phyloP scores from a whole-genome alignment of 148 eudicot species.

The Hydrangea macrophylla region DNA sequence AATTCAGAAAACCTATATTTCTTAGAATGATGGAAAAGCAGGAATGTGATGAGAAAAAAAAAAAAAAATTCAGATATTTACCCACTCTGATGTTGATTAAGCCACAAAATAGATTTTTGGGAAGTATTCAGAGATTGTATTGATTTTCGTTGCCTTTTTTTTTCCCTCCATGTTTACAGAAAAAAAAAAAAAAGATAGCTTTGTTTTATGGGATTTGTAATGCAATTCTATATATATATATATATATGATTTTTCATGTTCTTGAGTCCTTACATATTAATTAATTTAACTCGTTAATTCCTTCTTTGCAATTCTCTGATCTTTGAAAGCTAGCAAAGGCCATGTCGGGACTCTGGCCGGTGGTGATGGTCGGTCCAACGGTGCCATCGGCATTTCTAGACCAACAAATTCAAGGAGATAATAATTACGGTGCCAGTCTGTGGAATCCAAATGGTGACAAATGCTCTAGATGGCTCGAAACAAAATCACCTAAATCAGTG shows the following conservation, averaged over 20 bases:
- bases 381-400: conserved; percentile 24
- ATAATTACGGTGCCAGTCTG: conserved; percentile 24
- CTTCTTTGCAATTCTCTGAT: neutral
- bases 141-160: neutral
- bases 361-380: conserved; percentile 23
- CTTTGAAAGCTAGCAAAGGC: conserved; percentile 12
- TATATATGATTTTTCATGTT: neutral
- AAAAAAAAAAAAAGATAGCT: no score
- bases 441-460: conserved; percentile 16
- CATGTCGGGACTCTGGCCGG: conserved; percentile 15
- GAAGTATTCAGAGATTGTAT: no score
- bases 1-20: no score
- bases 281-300: neutral
- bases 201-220: no score
- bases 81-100: no score
- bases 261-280: no score
- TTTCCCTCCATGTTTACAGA: no score
- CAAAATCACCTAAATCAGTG: conserved; percentile 22
- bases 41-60: neutral
- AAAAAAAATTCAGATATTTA: no score
- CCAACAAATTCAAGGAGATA: conserved; percentile 22
- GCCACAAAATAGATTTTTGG: no score
- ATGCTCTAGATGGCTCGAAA: conserved; percentile 28
- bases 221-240: no score
- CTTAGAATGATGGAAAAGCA: neutral